These are phyloP conservation scores for Solanum habrochaites DNA, from an alignment of 257 asterid genomes.

Conservation along the genomic window DNA sequence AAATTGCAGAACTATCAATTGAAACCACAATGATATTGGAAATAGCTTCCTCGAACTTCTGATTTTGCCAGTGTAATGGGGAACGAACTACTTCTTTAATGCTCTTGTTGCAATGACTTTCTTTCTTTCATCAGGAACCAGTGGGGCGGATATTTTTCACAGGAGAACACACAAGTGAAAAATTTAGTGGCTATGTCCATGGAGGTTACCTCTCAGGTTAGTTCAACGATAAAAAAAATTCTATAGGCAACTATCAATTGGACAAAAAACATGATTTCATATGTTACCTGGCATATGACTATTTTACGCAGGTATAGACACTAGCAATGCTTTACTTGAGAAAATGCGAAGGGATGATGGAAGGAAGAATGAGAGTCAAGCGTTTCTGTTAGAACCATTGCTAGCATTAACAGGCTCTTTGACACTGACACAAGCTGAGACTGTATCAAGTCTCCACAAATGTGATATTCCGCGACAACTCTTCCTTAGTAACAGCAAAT, in stretches of 20 bases:
- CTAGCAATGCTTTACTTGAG: slow-evolving; percentile 47
- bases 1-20: too few relatives aligned
- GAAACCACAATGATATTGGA: background rate
- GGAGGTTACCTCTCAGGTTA: slow-evolving; percentile 92
- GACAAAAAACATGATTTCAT: background rate
- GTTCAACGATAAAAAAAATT: background rate
- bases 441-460: slow-evolving; percentile 43
- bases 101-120: background rate
- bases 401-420: slow-evolving; percentile 42
- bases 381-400: slow-evolving; percentile 46
- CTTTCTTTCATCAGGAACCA: slow-evolving; percentile 47
- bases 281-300: background rate
- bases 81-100: background rate
- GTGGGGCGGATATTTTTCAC: slow-evolving; percentile 82
- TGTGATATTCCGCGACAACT: slow-evolving; percentile 46
- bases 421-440: slow-evolving; percentile 45
- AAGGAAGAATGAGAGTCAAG: slow-evolving; percentile 36
- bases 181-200: slow-evolving; percentile 81
- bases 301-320: slow-evolving; percentile 57
- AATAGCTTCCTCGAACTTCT: background rate
- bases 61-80: background rate
- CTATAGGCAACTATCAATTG: background rate
- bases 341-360: slow-evolving; percentile 48
- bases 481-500: slow-evolving; percentile 24
- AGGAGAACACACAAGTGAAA: slow-evolving; percentile 86